phyloP scores from a whole-genome alignment of 352 stramenopile species.

The Phytophthora cactorum region DNA sequence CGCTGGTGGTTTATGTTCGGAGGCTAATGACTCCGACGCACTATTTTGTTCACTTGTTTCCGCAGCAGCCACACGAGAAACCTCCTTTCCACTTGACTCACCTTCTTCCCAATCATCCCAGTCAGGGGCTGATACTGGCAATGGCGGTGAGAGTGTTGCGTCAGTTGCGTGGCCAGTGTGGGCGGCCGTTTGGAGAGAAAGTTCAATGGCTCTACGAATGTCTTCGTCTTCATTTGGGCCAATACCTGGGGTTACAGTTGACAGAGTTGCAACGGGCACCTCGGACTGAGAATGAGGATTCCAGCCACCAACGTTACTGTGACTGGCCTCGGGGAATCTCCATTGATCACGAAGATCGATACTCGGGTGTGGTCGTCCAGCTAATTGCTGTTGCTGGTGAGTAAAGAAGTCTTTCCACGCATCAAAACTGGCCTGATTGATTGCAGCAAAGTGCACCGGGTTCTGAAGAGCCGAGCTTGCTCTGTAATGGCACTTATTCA shows the following conservation, averaged over 20 bases:
- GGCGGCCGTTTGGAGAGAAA: conserved; percentile 52
- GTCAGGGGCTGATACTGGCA: conserved; percentile 53
- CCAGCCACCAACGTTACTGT: conserved; percentile 17
- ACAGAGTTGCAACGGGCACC: conserved; percentile 2
- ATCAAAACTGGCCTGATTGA: conserved; percentile 49
- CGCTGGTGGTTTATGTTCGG: conserved; percentile 27
- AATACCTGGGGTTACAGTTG: conserved; percentile 17
- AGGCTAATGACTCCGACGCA: conserved; percentile 4
- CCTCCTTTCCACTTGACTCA: conserved; percentile 10
- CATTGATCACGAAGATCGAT: conserved; percentile 11
- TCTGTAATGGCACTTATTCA: conserved; percentile 45
- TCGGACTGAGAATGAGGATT: conserved; percentile 5
- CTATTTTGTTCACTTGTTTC: conserved; percentile 11
- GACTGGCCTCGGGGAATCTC: conserved; percentile 1
- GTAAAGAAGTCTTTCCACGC: conserved; percentile 70
- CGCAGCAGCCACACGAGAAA: not conserved
- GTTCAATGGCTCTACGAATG: conserved; percentile 56
- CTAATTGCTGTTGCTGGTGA: conserved; percentile 53
- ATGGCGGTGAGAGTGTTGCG: conserved; percentile 17
- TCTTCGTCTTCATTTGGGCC: conserved; percentile 55
- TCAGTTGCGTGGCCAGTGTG: conserved; percentile 3
- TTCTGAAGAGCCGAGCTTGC: conserved; percentile 40
- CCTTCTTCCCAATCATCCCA: conserved; percentile 44
- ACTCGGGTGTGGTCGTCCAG: not conserved
- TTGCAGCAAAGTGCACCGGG: conserved; percentile 62